These are phyloP conservation scores for Microcera coccophila DNA, from an alignment of 2,329 filamentous ascomycete species.

Conservation along the genomic window DNA sequence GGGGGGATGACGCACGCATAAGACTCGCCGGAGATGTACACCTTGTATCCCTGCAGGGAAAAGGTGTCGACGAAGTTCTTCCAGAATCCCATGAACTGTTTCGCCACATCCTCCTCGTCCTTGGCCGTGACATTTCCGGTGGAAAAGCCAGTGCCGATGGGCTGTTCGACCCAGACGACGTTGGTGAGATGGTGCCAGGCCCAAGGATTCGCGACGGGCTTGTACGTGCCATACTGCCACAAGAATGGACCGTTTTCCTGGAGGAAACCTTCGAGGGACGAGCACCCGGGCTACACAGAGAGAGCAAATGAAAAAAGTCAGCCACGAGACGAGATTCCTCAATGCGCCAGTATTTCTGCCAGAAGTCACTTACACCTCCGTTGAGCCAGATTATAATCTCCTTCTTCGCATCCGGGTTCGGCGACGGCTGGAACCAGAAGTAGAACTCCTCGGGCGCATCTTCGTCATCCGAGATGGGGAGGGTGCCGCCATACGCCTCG, in stretches of 20 bases:
- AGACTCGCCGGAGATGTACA: conserved; percentile 56
- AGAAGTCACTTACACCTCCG: conserved; percentile 32
- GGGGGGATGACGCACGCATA: conserved; percentile 45
- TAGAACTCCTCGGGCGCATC: conserved; percentile 38
- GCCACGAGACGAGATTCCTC: background rate
- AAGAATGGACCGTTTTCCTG: conserved; percentile 70
- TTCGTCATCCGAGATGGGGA: conserved; percentile 48
- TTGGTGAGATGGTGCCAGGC: conserved; percentile 55
- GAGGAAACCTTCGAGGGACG: conserved; percentile 64
- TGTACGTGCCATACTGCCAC: conserved; percentile 65
- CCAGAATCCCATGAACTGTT: conserved; percentile 69
- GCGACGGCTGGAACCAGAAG: conserved; percentile 54
- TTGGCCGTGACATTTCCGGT: conserved; percentile 58
- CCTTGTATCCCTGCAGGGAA: conserved; percentile 57
- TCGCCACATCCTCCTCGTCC: conserved; percentile 60
- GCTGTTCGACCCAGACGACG: conserved; percentile 61
- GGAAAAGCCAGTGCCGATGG: conserved; percentile 62
- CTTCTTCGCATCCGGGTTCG: conserved; percentile 38
- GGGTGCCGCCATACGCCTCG: conserved; percentile 55
- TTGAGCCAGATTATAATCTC: conserved; percentile 50
- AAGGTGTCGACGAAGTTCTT: conserved; percentile 70
- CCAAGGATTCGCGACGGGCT: conserved; percentile 62
- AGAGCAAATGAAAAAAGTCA: background rate
- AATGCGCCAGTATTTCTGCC: background rate
- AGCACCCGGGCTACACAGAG: conserved; percentile 42